Base-by-base conservation (phyloP, 2,329 filamentous ascomycete genomes). In the Pseudogymnoascus sp. region DNA sequence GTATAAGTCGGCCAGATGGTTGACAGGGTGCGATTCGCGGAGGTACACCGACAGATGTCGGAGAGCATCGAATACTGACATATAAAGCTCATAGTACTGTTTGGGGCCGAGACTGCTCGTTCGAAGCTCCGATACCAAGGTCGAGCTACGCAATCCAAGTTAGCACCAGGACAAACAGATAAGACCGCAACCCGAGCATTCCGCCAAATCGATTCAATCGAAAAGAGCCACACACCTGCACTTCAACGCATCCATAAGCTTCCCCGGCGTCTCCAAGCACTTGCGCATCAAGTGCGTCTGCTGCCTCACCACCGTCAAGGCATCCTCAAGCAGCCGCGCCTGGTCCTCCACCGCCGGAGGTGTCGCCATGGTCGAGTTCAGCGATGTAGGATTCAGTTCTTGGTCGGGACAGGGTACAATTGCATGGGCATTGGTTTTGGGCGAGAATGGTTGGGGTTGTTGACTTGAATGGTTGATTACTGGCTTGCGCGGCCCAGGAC, bases 51-150 rank as follows among this genome's bases (percentile, higher is more conserved):
- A 96, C 61, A 99, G 87, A 78, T 98, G 93, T 75, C 95, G 92
- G 74, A 99, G 80, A 67, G 96, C 93, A 81, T 99, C 95, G 78
- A 99, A 99, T 66, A 99, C 92, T 68, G 95, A 86, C 95, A 99
- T 99, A 80, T 99, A 99, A 64, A 99, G 85, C 81, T 99, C 96
- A 77, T 99, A 99, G 81, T 99, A 99, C 78, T 99, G 95, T 78
- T 99, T 99, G 35, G 95, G 95, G n/a, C 95, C 92, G 61, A 99
- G 84, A 72, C 91, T 97, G 76, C 93, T 96, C 4, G 95, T 99
- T 70, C 95, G 91, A 71, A 99, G 85, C 77, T 99, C 95, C n/a
- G 95, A 97, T 65, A 99, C 93, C 67, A 99, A 85, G 19, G 95
- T 99, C 43, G 95, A 99, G 79, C 95, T 98, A 73, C 66, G 65